Base-by-base conservation (phyloP, 2,329 filamentous ascomycete genomes). In the Rhynchosporium agropyri region DNA sequence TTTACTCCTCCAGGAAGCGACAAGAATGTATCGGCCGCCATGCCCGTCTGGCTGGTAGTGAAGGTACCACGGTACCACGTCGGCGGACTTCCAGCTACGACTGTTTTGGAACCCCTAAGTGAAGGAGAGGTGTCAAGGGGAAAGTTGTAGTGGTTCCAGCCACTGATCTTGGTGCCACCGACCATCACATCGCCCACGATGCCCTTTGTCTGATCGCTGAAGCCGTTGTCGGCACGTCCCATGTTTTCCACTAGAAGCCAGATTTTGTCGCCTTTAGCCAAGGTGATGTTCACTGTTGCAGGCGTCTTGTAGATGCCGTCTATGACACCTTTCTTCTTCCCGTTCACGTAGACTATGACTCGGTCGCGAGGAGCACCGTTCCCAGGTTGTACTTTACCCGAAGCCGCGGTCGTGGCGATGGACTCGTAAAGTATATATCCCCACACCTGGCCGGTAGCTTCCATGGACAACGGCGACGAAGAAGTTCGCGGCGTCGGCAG, bases 221-320 rank as follows among this genome's bases (percentile, higher is more conserved):
- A 73, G 4, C 75, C 76, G 63, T 79, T 81, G 64, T 82, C 78
- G 1, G 82, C 78, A 2, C 81, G 76, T 1, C 80, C 81, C n/a
- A 83, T 74, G 56, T 83, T 83, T 69, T 83, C 81, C 1, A 82
- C 77, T 3, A 83, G 69, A 0, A 82, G 74, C 61, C 77, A 73
- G 4, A 82, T 64, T 29, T 67, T 74, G 65, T 81, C 79, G 5
- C 78, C 78, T 0, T 68, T 65, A 20, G 71, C 66, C 7, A 83
- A 70, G 0, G 69, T 62, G 1, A 83, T 56, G 0, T 62, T 74
- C 12, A 83, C 75, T 3, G 71, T 74, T 1, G 70, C 69, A 0
- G 80, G 79, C 9, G 69, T 65, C 46, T 70, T 64, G 66, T 82
- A 82, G 20, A 75, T 77, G 65, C 74, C 78, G 63, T 83, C 81